Evolutionary conservation across 2,329 filamentous ascomycete genomes (phyloP), one percentile per base, ranked within the genome.

Genomic region (Calonectria pseudoturangicola): DNA sequence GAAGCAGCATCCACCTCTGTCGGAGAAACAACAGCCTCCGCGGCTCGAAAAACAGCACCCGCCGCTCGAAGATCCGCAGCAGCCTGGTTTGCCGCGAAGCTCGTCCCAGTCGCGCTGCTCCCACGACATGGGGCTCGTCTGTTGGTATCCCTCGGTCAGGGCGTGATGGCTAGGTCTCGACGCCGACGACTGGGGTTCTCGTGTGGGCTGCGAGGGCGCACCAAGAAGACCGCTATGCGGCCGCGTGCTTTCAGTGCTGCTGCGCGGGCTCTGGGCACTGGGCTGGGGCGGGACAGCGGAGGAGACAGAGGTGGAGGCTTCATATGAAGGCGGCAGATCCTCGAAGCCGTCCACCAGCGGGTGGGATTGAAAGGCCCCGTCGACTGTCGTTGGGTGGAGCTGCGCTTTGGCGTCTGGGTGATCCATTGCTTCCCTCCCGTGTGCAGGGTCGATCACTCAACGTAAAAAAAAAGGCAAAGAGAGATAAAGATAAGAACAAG

Each of bases 1-100:
- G 54, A 71, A 71, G 33, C 63, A 71, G n/a, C 69, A 71, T 1
- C 50, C 69, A 6, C 54, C 69, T 48, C 69, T 47, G 47, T 71
- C 64, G 3, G 63, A 67, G 64, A 67, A 71, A 36, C 69, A 71
- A 18, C 69, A 71, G 16, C 63, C 69, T 3, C 69, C 69, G 16
- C 63, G 69, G 54, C 63, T 67, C n/a, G 69, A 71, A 48, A 68
- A 71, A 28, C 70, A 72, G 41, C 70, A 72, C 7, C 70, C 70
- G 30, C 70, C 70, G 30, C 65, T 72, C 25, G 70, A 72, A 41
- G 70, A 72, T 9, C 58, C 70, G 41, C 70, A 72, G 58, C 70
- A 72, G 18, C 70, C 70, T 28, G 70, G 70, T 48, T 64, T 64
- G 6, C 58, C 21, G 47, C 50, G 56, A 28, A 45, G 21, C 2